Percentiles rank a stretch among this genome's conserved stretches.
These are phyloP conservation scores for Paraurostyla sp. DNA, from an alignment of 73 alveolate genomes.

Conservation along the genomic window DNA sequence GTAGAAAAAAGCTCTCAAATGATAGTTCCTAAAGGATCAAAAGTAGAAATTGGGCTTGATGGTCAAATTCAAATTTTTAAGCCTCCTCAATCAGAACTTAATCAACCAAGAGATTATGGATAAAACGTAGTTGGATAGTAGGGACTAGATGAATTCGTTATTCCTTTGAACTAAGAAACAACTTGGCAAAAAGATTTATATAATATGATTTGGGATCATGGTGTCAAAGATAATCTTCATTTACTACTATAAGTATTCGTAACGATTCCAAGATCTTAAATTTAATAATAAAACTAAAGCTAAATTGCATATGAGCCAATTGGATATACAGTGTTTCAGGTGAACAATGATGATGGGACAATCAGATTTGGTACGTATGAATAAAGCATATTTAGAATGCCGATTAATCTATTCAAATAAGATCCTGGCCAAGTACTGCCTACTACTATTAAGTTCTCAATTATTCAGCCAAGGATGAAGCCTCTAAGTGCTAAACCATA, in stretches of 20 bases:
- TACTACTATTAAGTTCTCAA: constrained; percentile 23
- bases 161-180: constrained; percentile 68
- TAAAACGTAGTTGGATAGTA: constrained; percentile 49
- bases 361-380: constrained; percentile 59
- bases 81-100: constrained; percentile 59
- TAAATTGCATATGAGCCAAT: constrained; percentile 38
- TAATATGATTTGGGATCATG: constrained; percentile 67
- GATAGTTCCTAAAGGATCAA: constrained; percentile 62
- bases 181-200: constrained; percentile 75
- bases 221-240: constrained; percentile 58
- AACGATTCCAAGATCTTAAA: constrained; percentile 1
- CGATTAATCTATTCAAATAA: constrained; percentile 45
- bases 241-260: constrained; percentile 55
- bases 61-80: constrained; percentile 52
- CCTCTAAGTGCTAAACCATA: constrained; percentile 18
- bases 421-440: not conserved
- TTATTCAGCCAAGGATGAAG: constrained; percentile 10
- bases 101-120: constrained; percentile 54
- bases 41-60: constrained; percentile 45
- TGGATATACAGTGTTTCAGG: constrained; percentile 56
- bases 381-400: constrained; percentile 23
- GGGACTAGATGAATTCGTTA: constrained; percentile 62
- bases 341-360: constrained; percentile 61
- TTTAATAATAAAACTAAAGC: not conserved
- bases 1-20: constrained; percentile 34